phyloP scores from a whole-genome alignment of 2,329 filamentous ascomycete genomes.

The Neopestalotiopsis sp. region DNA sequence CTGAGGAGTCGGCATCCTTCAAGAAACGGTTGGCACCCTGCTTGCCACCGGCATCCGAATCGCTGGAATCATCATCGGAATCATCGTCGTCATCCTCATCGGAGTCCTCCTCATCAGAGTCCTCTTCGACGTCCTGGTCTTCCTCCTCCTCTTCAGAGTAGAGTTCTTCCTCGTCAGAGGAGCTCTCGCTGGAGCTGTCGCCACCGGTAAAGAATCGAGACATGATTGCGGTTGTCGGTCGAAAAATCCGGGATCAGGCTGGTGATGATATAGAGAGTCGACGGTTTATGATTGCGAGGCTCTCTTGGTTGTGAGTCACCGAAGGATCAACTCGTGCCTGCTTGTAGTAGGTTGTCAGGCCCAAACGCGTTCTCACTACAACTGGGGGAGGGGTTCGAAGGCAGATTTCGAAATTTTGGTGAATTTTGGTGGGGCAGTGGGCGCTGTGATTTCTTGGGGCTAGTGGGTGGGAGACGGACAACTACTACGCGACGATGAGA shows the following conservation, averaged over 20 bases:
- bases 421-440: constrained; percentile 31
- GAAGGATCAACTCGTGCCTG: constrained; percentile 10
- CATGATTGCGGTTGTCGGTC: constrained; percentile 58
- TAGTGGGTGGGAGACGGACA: neutral
- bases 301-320: constrained; percentile 12
- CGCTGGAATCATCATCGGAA: constrained; percentile 61
- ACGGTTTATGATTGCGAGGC: neutral
- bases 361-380: constrained; percentile 6
- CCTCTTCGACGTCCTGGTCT: constrained; percentile 55
- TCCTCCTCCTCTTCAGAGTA: constrained; percentile 79
- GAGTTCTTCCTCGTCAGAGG: constrained; percentile 95
- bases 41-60: constrained; percentile 67
- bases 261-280: constrained; percentile 27
- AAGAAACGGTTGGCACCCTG: constrained; percentile 85
- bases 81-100: constrained; percentile 58
- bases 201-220: constrained; percentile 95
- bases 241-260: constrained; percentile 20
- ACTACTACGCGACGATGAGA: neutral
- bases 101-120: constrained; percentile 57
- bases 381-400: constrained; percentile 32
- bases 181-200: constrained; percentile 94
- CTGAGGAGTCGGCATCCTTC: constrained; percentile 68
- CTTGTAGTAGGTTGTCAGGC: neutral
- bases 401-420: constrained; percentile 38
- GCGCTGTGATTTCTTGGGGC: constrained; percentile 18